Conservation (phyloP, 495 filamentous ascomycete species). For the Penicillium dipodomyicola region DNA sequence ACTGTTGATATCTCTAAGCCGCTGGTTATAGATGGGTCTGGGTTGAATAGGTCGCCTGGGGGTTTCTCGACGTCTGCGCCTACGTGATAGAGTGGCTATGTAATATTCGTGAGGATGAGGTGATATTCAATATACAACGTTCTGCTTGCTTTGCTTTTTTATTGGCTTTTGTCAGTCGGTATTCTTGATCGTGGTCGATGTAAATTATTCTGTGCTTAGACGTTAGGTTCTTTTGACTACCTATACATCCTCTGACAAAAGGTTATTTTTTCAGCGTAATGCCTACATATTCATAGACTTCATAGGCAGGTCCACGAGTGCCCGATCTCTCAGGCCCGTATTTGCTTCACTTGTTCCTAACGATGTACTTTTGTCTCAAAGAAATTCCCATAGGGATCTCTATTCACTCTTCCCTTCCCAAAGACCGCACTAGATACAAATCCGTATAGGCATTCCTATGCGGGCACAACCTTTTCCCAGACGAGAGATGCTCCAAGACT, state of each 20-base stretch:
- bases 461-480: constrained; percentile 6
- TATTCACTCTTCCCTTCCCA: not conserved
- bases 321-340: no score
- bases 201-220: not conserved
- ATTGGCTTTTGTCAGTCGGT: not conserved
- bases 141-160: not conserved
- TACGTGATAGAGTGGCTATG: constrained; percentile 9
- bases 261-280: no score
- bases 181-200: not conserved
- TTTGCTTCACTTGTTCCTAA: no score
- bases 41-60: constrained; percentile 20
- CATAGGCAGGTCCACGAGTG: no score
- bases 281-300: no score
- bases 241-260: no score
- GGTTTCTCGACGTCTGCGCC: constrained; percentile 21
- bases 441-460: constrained; percentile 12
- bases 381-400: not conserved
- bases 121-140: not conserved
- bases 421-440: constrained; percentile 5
- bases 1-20: constrained; percentile 24
- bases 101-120: constrained; percentile 3
- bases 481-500: not conserved
- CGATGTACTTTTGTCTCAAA: not conserved
- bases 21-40: constrained; percentile 43
- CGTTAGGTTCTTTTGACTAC: no score